Evolutionary conservation across 2,329 filamentous ascomycete species (phyloP), one percentile per base, ranked within the genome.

Genomic region (Pseudocercospora cruenta): DNA sequence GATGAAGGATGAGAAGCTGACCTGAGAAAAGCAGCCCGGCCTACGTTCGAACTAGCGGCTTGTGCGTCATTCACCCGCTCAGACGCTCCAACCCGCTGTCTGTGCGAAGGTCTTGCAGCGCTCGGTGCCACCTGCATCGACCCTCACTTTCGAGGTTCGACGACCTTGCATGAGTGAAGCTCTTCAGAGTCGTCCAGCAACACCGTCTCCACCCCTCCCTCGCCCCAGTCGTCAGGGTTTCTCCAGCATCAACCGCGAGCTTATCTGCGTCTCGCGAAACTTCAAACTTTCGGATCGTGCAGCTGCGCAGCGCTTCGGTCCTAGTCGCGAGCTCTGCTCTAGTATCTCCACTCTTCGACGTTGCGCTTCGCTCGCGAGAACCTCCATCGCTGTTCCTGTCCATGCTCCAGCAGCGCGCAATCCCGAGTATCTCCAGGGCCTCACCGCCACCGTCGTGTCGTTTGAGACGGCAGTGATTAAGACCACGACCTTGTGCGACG

Each of bases 381-480:
- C 39, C 66, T 57, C 64, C 59, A 3, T 33, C 43, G 14, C 51
- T 33, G 36, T 26, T 47, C 64, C 65, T 58, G 62, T 65, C 67
- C 67, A 73, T 72, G 70, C 58, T 65, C 64, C 47, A 47, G 49
- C 58, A 58, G 63, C 67, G 60, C 63, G 58, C 45, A 53, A 28
- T 39, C 5, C 72, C 71, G 70, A 74, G 67, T 64, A 71, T 71
- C 68, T 72, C 70, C 70, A 71, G 54, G 28, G 57, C 63, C 70
- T 71, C 71, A 74, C 72, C 72, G 72, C 72, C 72, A 71, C 72
- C 67, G 69, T 69, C 69, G 67, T 69, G 70, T 69, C 62, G 54
- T 62, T 62, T 69, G 68, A 70, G 66, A 68, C 67, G 67, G 58
- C 66, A 63, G 57, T 65, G 67, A 70, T 65, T 64, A 60, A 62